Base-by-base conservation (phyloP, 2,329 filamentous ascomycete genomes). In the Bipolaris sorokiniana region DNA sequence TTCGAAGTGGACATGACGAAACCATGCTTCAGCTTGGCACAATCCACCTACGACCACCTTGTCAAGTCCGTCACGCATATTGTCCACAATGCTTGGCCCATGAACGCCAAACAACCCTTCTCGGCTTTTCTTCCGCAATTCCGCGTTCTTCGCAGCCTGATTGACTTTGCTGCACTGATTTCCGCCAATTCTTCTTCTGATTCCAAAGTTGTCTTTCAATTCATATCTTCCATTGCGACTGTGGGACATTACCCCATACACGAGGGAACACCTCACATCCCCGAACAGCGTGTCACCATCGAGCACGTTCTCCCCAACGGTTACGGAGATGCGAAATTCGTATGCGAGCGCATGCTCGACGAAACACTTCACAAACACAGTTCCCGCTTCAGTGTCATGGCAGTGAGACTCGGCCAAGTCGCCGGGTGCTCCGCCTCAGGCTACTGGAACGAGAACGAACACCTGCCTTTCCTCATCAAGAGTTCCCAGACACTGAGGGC, bases 361-460 rank as follows among this genome's bases (percentile, higher is more conserved):
- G 69, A 76, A 48, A 84, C 83, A 0, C 66, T 84, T 3, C 77
- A 79, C 51, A 63, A 70, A n/a, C 67, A 80, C 58, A 78, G 78
- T 0, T 54, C 74, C 0, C 69, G 61, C 1, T 83, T 85, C 71
- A 76, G 75, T 15, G 58, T 79, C 0, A 80, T 78, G 71, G 69
- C 67, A 0, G 78, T 82, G 0, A 77, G 84, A 0, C 72, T 79
- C 0, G 84, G 81, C 0, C 84, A 87, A 65, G 82, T 87, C 38
- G 76, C 83, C 1, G 84, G 84, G 0, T 82, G 79, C 0, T 78
- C 64, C 3, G 74, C 54, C 0, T 84, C 72, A 51, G 84, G 83
- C 0, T 81, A 80, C 62, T 87, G 84, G 84, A 86, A 86, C 59
- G 71, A 78, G 0, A 74, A 76, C 26, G 83, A 86, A 63, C 81